Base-by-base conservation (phyloP, 2,329 filamentous ascomycete genomes). In the Penicillium sp. region DNA sequence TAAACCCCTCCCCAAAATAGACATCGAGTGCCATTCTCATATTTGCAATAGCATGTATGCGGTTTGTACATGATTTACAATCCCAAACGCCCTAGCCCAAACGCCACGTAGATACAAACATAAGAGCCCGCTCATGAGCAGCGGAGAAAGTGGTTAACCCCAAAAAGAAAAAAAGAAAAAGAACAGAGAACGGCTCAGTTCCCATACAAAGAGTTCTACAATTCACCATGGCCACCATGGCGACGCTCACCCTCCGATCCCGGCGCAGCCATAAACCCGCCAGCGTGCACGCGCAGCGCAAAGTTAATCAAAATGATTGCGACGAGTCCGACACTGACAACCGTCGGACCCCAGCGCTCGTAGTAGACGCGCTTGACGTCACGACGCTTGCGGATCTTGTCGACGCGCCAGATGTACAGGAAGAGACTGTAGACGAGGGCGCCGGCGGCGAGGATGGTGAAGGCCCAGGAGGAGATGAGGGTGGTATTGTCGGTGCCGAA, bases 361-460 rank as follows among this genome's bases (percentile, higher is more conserved):
- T 97, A 94, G 75, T 94, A 99, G 3, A 78, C 72, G 19, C 74
- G 72, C 66, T 87, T 88, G 40, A 93, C 91, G n/a, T 89, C 91
- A 61, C 87, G 87, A 51, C 93, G 83, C 65, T 88, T 87, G 63
- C 91, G 85, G 70, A 97, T 97, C 60, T 91, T 91, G 61, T 84
- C 81, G 65, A 94, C 92, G 55, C 94, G 85, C 84, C 94, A 96
- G 23, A 96, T 79, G 72, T 97, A 99, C 52, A 96, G 85, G 47
- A 82, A 84, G 40, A 96, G 86, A 23, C 87, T 89, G 75, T 99
- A 99, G 55, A 89, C 75, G n/a, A 99, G 81, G 31, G 90, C 86
- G 7, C 88, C 60, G 40, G 92, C 82, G 2, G 93, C 92, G 3
- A 97, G 81, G 19, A 92, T 74, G 0, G 92, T 97, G 74, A 97